Base-by-base conservation (phyloP, 768 basidiomycete species). In the Lactarius sp. region DNA sequence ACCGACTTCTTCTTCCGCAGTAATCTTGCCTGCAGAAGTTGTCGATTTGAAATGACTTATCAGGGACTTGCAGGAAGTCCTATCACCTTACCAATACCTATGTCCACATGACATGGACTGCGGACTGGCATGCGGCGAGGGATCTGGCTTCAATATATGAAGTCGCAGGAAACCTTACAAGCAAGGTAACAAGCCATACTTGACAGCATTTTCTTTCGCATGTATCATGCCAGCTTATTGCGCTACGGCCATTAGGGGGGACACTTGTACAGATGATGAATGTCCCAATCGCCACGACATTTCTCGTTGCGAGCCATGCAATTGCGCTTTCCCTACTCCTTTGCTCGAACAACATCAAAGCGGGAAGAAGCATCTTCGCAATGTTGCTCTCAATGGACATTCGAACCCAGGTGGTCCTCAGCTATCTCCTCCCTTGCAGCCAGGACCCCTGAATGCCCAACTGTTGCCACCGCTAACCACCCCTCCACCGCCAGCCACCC, bases 201-300 rank as follows among this genome's bases (percentile, higher is more conserved):
- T 5, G 42, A 16, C 13, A n/a, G n/a, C 7, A 3, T 6, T 3
- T 27, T 6, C 47, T 49, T 49, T 12, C 12, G 0, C 22, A 49
- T 49, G 27, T 20, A 27, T 20, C 47, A 49, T 49, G 47, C 22
- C 27, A 49, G 12, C 47, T 18, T 60, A 52, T 39, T 65, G 59
- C 22, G 12, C 53, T 1, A 60, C 63, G 16, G 34, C 59, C 22
- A 20, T 64, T 14, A 34, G 47, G 12, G 63, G 63, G 18, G 68
- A 59, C 2, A 66, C 67, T 14, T 72, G 71, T 59, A 16, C 6
- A 1, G 55, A 57, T 27, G 50, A n/a, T 3, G 33, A 39, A 34
- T 74, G 73, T 53, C 16, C 20, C 3, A 47, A 61, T 5, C 36
- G 49, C 4, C 73, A 73, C 50, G 66, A 71, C 31, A 64, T 65